These are phyloP conservation scores for Pecoramyces ruminantium DNA, from an alignment of 192 early-diverging fungal species.

Conservation along the genomic window DNA sequence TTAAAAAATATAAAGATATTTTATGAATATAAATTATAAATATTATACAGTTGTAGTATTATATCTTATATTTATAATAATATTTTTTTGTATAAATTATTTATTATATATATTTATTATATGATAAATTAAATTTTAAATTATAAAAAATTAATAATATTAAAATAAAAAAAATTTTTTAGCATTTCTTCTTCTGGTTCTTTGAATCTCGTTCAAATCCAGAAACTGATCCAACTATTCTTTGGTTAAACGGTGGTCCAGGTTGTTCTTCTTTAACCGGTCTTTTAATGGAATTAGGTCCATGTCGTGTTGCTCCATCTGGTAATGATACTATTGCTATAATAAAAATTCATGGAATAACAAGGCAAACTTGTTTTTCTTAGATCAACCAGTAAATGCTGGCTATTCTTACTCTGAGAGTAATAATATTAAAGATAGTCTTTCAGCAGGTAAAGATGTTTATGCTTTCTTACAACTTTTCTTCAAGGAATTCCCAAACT, in stretches of 20 bases:
- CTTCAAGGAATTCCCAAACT: slow-evolving; percentile 72
- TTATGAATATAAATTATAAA: too few relatives aligned
- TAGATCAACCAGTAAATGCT: slow-evolving; percentile 41
- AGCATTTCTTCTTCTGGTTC: slow-evolving; percentile 91
- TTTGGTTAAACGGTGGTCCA: slow-evolving; percentile 67
- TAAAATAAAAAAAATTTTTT: too few relatives aligned
- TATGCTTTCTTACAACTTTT: slow-evolving; percentile 89
- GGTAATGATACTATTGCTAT: slow-evolving; percentile 35
- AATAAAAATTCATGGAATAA: slow-evolving; percentile 83
- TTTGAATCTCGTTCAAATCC: slow-evolving; percentile 75
- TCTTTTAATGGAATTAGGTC: slow-evolving; percentile 68
- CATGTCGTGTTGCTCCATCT: slow-evolving; percentile 41
- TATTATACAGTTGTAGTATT: too few relatives aligned
- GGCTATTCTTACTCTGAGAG: background rate
- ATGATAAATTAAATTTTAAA: too few relatives aligned
- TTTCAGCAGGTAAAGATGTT: slow-evolving; percentile 66
- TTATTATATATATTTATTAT: too few relatives aligned
- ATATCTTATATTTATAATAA: too few relatives aligned
- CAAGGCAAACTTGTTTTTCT: slow-evolving; percentile 50
- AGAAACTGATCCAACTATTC: slow-evolving; percentile 53
- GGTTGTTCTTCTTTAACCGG: slow-evolving; percentile 67
- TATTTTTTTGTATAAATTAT: too few relatives aligned
- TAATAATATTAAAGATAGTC: slow-evolving; percentile 45
- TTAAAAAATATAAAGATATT: too few relatives aligned
- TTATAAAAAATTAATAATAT: too few relatives aligned